phyloP scores from a whole-genome alignment of 352 stramenopile species.

The Globisporangium okanoganense region DNA sequence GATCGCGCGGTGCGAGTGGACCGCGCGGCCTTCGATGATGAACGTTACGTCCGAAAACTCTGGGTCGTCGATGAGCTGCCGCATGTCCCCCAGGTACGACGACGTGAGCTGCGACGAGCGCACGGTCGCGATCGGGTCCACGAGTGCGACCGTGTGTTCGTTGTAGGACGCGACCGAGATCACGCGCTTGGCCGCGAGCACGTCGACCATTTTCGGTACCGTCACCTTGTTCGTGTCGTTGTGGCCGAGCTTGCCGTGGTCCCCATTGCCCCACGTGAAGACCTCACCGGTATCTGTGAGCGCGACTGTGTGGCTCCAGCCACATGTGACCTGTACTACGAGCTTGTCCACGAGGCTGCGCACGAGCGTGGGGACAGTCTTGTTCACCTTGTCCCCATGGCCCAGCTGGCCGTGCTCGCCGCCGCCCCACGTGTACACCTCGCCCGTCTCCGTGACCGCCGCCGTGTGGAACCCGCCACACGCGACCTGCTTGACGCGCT shows the following conservation, averaged over 20 bases:
- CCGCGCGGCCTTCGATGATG: constrained; percentile 75
- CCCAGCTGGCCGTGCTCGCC: constrained; percentile 95
- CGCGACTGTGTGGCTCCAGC: constrained; percentile 95
- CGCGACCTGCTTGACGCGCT: constrained; percentile 83
- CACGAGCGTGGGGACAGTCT: constrained; percentile 90
- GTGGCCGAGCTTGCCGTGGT: constrained; percentile 94
- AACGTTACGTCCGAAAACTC: constrained; percentile 89
- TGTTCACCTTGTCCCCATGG: constrained; percentile 96
- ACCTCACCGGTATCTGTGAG: constrained; percentile 91
- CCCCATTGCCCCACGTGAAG: constrained; percentile 93
- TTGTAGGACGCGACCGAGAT: constrained; percentile 97
- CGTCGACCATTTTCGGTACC: constrained; percentile 91
- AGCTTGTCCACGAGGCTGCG: constrained; percentile 86
- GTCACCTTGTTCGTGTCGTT: constrained; percentile 94
- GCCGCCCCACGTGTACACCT: constrained; percentile 88
- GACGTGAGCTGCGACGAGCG: constrained; percentile 77
- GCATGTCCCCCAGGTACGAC: constrained; percentile 89
- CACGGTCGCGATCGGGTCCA: constrained; percentile 76
- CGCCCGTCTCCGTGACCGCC: constrained; percentile 78
- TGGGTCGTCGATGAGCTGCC: constrained; percentile 89
- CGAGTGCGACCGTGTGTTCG: constrained; percentile 94
- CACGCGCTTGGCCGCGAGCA: constrained; percentile 90
- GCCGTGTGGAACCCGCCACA: constrained; percentile 88
- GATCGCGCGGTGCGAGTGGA: constrained; percentile 89
- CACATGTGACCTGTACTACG: constrained; percentile 94